phyloP scores from a whole-genome alignment of 257 asterid species.

The Plectranthus barbatus region DNA sequence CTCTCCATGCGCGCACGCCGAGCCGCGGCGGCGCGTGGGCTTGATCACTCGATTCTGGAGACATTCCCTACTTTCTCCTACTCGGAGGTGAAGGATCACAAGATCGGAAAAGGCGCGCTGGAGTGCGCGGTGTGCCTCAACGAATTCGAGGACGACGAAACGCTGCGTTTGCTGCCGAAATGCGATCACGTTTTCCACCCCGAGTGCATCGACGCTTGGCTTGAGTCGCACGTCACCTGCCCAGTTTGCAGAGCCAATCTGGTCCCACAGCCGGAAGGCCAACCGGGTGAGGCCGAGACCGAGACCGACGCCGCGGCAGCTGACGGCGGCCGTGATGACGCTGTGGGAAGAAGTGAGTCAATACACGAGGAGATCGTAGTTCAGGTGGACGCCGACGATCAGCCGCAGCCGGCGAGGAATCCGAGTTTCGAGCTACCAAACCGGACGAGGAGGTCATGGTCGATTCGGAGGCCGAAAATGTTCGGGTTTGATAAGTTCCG shows the following conservation, averaged over 20 bases:
- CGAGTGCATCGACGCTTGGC: slow-evolving; percentile 92
- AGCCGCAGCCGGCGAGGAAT: slow-evolving; percentile 15
- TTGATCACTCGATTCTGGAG: slow-evolving; percentile 49
- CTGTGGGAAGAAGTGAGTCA: background rate
- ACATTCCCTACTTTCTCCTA: slow-evolving; percentile 74
- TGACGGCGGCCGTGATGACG: too few relatives aligned
- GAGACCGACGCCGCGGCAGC: background rate
- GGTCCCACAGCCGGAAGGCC: slow-evolving; percentile 27
- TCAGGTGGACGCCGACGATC: slow-evolving; percentile 27
- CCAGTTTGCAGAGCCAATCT: slow-evolving; percentile 87
- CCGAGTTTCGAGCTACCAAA: slow-evolving; percentile 23
- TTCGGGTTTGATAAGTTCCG: slow-evolving; percentile 53
- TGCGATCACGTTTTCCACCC: slow-evolving; percentile 97
- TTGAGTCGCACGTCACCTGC: slow-evolving; percentile 72
- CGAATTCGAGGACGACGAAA: slow-evolving; percentile 76
- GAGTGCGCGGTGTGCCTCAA: slow-evolving; percentile 96
- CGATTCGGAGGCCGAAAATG: slow-evolving; percentile 28
- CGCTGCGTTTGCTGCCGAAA: slow-evolving; percentile 68
- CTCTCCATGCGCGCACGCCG: slow-evolving; percentile 39
- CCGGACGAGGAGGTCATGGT: slow-evolving; percentile 41
- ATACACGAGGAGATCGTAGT: slow-evolving; percentile 31
- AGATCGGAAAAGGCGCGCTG: slow-evolving; percentile 71
- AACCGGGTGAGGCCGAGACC: background rate
- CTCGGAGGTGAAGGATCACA: slow-evolving; percentile 79
- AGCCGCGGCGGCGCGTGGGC: slow-evolving; percentile 54